Evolutionary conservation across 305 asterid genomes (phyloP).

Genomic region (Fraxinus latifolia): DNA sequence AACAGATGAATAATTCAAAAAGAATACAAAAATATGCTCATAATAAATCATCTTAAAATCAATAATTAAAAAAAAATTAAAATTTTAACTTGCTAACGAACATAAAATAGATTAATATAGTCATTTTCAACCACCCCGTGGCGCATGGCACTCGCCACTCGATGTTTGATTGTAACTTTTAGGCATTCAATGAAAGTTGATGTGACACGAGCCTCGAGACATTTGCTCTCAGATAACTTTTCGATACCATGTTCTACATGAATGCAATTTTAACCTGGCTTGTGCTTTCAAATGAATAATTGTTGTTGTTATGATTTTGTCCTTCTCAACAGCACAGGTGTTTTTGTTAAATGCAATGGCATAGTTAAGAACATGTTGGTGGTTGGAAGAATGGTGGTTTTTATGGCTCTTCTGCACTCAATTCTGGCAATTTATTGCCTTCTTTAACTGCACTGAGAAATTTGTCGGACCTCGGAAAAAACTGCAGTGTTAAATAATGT

Average conservation of each 20-base stretch:
- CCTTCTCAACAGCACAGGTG: constrained; percentile 9
- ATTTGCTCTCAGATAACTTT: neutral
- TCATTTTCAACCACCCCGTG: no score
- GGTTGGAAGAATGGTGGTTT: constrained; percentile 6
- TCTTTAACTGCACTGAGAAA: constrained; percentile 7
- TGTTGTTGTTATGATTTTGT: constrained; percentile 10
- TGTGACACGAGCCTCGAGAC: neutral
- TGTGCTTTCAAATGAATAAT: neutral
- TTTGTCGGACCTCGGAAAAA: neutral
- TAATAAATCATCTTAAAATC: neutral
- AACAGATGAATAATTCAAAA: neutral
- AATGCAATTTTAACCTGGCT: constrained; percentile 10
- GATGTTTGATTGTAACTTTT: neutral
- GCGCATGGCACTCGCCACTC: no score
- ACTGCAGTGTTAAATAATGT: neutral
- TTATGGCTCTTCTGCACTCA: constrained; percentile 9
- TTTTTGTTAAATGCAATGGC: constrained; percentile 1
- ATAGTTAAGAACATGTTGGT: constrained; percentile 9
- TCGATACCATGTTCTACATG: neutral
- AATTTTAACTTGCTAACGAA: no score
- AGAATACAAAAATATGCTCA: neutral
- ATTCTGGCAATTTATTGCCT: constrained; percentile 13
- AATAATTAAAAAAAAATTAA: no score
- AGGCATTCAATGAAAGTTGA: neutral
- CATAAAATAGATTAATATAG: no score